Evolutionary conservation across 1,139 yeast genomes (phyloP), one percentile per base, ranked within the genome.

Genomic region (Arxiozyma bovina): DNA sequence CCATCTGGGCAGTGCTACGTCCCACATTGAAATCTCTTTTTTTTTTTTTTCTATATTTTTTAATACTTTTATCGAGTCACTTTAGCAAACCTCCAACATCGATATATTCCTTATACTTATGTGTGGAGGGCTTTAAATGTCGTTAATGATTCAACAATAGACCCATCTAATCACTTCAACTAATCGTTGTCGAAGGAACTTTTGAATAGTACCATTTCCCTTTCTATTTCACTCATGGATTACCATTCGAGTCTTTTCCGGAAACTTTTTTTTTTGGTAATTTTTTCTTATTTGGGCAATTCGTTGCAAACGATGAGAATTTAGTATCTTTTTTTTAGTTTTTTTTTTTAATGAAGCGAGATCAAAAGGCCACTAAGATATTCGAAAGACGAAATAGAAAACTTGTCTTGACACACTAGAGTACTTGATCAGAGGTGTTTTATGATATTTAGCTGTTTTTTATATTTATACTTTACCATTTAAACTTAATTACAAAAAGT

Each of bases 1-100:
- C 69, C 68, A 65, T 27, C 25, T 45, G 7, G 48, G 48, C 11
- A 45, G 23, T 27, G 22, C n/a, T 18, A 45, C 20, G 34, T 45
- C 48, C 40, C 22, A 30, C 20, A 45, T 30, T 30, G 41, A 45
- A 4, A 18, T 9, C 25, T 34, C 40, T n/a, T 15, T 15, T 15
- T 34, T 34, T 34, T 34, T 15, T 34, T 34, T 4, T 4, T 30
- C 15, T 30, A n/a, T n/a, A n/a, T 30, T 30, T 30, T 30, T 11
- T 15, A 12, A 34, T 34, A 15, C n/a, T 12, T 4, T 15, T 34
- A 34, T 34, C 12, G 4, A 34, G n/a, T 12, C 6, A 3, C 40
- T 12, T 15, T 34, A 3, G 2, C n/a, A 34, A 12, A 34, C 8
- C 6, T 12, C n/a, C 6, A 34, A 34, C 2, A 12, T 34, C 12